Conservation (phyloP, 208 protist genomes). For the Crithidia expoeki region DNA sequence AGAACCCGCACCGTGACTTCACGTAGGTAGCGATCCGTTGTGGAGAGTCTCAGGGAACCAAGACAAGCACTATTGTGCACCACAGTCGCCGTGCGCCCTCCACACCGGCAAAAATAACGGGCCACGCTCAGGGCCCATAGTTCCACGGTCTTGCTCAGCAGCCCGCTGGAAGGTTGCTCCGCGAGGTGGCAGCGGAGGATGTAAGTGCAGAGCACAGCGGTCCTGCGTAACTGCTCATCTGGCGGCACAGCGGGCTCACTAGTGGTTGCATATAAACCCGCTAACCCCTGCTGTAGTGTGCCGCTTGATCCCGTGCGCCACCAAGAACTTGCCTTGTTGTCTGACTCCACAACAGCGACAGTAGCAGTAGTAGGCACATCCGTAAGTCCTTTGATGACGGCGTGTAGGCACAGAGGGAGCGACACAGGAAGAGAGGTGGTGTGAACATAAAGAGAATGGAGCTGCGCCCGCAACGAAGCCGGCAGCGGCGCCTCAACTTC, state of each 20-base stretch:
- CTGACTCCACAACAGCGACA: not conserved
- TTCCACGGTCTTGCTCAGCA: slow-evolving; percentile 31
- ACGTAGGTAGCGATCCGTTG: slow-evolving; percentile 27
- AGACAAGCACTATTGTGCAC: too few species aligned
- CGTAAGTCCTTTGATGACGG: slow-evolving; percentile 26
- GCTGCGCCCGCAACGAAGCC: slow-evolving; percentile 18
- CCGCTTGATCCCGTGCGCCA: not conserved
- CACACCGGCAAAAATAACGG: slow-evolving; percentile 20
- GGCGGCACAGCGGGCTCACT: not conserved
- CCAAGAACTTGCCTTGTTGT: not conserved
- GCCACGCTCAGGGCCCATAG: slow-evolving; percentile 28
- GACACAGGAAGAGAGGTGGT: slow-evolving; percentile 19
- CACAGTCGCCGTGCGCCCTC: not conserved
- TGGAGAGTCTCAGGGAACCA: slow-evolving; percentile 7
- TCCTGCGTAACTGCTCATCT: slow-evolving; percentile 18
- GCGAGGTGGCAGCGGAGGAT: slow-evolving; percentile 26
- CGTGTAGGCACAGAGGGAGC: slow-evolving; percentile 30
- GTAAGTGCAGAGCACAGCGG: slow-evolving; percentile 35
- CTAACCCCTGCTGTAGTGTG: not conserved
- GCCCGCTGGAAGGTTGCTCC: slow-evolving; percentile 11
- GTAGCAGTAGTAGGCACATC: not conserved
- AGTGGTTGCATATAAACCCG: not conserved
- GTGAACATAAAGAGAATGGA: slow-evolving; percentile 24
- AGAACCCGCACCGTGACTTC: slow-evolving; percentile 23
- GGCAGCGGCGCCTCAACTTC: slow-evolving; percentile 27